Base-by-base conservation (phyloP, 2,329 filamentous ascomycete genomes). In the Botrytis pseudocinerea region DNA sequence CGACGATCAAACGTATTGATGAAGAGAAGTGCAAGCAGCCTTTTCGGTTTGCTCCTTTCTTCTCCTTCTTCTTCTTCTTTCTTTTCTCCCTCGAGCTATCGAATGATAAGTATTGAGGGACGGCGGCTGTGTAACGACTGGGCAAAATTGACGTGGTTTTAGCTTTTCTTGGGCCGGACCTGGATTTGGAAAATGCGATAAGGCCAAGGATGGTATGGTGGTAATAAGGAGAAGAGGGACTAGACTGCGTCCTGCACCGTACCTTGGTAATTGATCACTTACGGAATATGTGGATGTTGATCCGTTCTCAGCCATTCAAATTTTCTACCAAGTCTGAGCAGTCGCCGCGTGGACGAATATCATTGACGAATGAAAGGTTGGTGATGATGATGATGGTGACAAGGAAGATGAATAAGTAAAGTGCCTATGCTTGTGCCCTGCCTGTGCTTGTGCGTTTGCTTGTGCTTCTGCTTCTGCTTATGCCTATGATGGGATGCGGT, bases 291-390 rank as follows among this genome's bases (percentile, higher is more conserved):
- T 42, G 25, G 38, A 9, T 42, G 60, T 63, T 63, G 60, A 63
- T 63, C 38, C 60, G 60, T 63, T 63, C 60, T 63, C 60, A 42
- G 60, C 60, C 60, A 44, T 42, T 28, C 12, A 65, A 38, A 10
- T 65, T 20, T 42, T 51, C 5, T n/a, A 51, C 48, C 48, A 51
- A 51, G 48, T 51, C 48, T n/a, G 48, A 51, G 48, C 48, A n/a
- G 48, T 51, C 25, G 48, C 44, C 10, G 20, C 22, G 63, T 65
- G 28, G 63, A 48, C 20, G 7, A 2, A n/a, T n/a, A 40, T n/a
- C 35, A 48, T 14, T 65, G 62, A 9, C 62, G 62, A 64, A 64
- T 35, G 42, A 25, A 64, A 64, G 6, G 22, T 18, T n/a, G 59
- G 40, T 25, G 59, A 40, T 18, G 59, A 61, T 25, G 59, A 61